phyloP scores from a whole-genome alignment of 2,329 filamentous ascomycete species.

The Harringtonia aguacate region DNA sequence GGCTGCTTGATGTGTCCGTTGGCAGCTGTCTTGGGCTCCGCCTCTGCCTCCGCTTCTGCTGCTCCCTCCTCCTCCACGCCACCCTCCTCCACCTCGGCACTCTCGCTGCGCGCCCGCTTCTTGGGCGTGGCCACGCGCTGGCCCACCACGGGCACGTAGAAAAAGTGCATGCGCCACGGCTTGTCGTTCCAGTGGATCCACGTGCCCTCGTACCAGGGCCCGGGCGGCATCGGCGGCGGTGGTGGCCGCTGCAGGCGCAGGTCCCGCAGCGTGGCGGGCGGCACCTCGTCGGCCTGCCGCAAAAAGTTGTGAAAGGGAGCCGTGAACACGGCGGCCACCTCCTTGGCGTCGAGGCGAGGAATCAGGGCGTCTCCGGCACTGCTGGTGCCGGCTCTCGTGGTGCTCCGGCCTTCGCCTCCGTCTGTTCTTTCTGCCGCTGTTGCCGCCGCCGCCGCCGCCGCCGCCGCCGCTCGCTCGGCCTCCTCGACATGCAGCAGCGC shows the following conservation, averaged over 20 bases:
- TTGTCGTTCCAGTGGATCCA: constrained; percentile 73
- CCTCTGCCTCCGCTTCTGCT: no score
- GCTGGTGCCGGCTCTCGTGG: constrained; percentile 16
- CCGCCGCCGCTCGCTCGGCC: not conserved
- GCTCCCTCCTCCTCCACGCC: not conserved
- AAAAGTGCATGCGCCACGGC: constrained; percentile 83
- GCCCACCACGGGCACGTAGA: constrained; percentile 71
- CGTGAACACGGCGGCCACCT: constrained; percentile 90
- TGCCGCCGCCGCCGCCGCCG: no score
- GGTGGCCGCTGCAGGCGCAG: not conserved
- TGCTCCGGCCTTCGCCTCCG: not conserved
- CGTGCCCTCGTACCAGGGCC: constrained; percentile 72
- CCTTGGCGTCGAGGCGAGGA: constrained; percentile 73
- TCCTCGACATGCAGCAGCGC: constrained; percentile 48
- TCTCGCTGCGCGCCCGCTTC: constrained; percentile 12
- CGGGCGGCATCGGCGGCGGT: constrained; percentile 26
- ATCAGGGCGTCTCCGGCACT: constrained; percentile 59
- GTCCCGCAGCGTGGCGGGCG: constrained; percentile 13
- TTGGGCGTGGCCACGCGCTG: constrained; percentile 55
- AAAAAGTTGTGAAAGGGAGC: constrained; percentile 83
- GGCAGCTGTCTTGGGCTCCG: no score
- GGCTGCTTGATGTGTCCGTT: not conserved
- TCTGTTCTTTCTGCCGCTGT: no score
- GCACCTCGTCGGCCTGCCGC: constrained; percentile 43
- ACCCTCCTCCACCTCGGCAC: no score